Conservation (phyloP, 1,284 basidiomycete species). For the Melampsora americana region DNA sequence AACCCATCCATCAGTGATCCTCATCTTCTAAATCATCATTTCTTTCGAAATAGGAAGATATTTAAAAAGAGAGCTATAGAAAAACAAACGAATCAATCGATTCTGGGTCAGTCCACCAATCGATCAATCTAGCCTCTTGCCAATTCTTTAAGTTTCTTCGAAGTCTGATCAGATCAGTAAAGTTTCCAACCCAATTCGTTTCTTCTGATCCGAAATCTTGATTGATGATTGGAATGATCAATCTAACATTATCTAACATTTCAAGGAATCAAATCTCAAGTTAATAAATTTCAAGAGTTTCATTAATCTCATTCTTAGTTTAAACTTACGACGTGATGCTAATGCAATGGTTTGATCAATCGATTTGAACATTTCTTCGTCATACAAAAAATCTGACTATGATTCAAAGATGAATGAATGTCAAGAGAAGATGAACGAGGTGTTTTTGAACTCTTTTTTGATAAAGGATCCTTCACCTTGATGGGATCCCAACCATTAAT, state of each 20-base stretch:
- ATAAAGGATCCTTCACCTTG: not conserved
- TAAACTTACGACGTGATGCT: slow-evolving; percentile 13
- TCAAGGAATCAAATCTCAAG: too few species aligned
- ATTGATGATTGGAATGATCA: slow-evolving; percentile 43
- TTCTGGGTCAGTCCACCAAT: slow-evolving; percentile 41
- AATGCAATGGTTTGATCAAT: slow-evolving; percentile 43
- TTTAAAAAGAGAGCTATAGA: not conserved
- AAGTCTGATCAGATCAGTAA: slow-evolving; percentile 37
- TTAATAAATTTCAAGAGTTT: too few species aligned
- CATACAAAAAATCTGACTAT: slow-evolving; percentile 38
- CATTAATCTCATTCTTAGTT: too few species aligned
- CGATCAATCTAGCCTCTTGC: slow-evolving; percentile 6
- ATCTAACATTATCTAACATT: slow-evolving; percentile 29
- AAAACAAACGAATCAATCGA: slow-evolving; percentile 37
- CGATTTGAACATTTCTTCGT: slow-evolving; percentile 41
- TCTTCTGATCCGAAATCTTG: slow-evolving; percentile 44
- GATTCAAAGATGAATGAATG: too few species aligned
- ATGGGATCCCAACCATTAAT: slow-evolving; percentile 39
- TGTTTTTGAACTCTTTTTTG: too few species aligned
- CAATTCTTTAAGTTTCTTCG: slow-evolving; percentile 8
- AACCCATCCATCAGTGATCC: too few species aligned
- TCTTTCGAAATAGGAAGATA: too few species aligned
- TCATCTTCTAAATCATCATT: too few species aligned
- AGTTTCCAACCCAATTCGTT: slow-evolving; percentile 43
- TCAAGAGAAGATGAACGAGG: too few species aligned